Conservation (phyloP, 345 rosid genomes). For the Microthlaspi erraticum region DNA sequence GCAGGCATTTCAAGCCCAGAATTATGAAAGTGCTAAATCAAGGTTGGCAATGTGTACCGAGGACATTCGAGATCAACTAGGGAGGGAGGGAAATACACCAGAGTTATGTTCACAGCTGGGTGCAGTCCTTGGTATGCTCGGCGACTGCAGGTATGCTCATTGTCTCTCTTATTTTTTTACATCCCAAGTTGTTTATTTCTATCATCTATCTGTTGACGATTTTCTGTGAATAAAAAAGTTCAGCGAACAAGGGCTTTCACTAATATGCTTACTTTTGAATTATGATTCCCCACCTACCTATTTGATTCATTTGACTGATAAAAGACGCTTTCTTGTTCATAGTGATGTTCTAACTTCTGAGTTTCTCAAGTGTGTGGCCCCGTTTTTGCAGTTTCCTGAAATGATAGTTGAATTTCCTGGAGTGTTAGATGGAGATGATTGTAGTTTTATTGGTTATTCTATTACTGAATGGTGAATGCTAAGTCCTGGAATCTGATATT, state of each 20-base stretch:
- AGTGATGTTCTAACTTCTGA: not conserved
- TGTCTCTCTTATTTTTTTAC: constrained; percentile 9
- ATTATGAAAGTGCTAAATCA: constrained; percentile 91
- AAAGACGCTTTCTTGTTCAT: constrained; percentile 4
- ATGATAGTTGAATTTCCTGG: constrained; percentile 3
- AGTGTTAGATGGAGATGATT: not conserved
- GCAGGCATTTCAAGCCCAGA: constrained; percentile 86
- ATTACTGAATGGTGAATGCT: constrained; percentile 8
- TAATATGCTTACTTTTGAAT: constrained; percentile 11
- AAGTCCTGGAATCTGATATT: constrained; percentile 13
- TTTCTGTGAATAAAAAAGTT: constrained; percentile 10
- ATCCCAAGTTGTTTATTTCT: not conserved
- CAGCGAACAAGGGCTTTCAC: not conserved
- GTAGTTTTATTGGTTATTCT: not conserved
- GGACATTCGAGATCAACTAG: constrained; percentile 80
- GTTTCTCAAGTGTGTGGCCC: not conserved
- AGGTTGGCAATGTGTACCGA: constrained; percentile 81
- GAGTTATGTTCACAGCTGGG: constrained; percentile 98
- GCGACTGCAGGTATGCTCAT: constrained; percentile 86
- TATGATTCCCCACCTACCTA: not conserved
- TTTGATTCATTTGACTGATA: not conserved
- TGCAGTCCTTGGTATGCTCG: constrained; percentile 98
- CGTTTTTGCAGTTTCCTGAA: not conserved
- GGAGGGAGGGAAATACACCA: constrained; percentile 68
- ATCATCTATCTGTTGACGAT: not conserved